phyloP scores from a whole-genome alignment of 2,329 filamentous ascomycete species.

The Chaetothyriales sp. region DNA sequence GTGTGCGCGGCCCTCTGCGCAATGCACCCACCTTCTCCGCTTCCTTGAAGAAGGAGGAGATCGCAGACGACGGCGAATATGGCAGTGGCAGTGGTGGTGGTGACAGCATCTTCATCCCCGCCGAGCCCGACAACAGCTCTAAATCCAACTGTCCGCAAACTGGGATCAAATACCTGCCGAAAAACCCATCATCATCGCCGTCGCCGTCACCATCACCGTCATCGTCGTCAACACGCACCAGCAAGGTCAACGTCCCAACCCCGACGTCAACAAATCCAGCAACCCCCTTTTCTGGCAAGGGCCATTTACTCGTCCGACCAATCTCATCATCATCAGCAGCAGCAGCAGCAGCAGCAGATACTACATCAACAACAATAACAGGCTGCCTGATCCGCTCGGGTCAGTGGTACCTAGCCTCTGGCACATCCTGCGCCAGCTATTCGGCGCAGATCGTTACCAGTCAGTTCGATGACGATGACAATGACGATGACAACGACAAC shows the following conservation, averaged over 20 bases:
- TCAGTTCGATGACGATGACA: background rate
- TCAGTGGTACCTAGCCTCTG: constrained; percentile 52
- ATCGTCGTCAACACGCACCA: constrained; percentile 9
- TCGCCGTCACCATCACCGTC: constrained; percentile 5
- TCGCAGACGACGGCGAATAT: too few relatives aligned
- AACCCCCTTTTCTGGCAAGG: constrained; percentile 40
- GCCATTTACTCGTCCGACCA: constrained; percentile 40
- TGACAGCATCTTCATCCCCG: constrained; percentile 26
- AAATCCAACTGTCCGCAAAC: constrained; percentile 46
- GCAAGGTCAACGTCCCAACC: constrained; percentile 6
- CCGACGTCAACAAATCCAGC: constrained; percentile 15
- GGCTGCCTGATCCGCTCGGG: constrained; percentile 56
- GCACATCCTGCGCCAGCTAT: constrained; percentile 45
- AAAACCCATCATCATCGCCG: constrained; percentile 23
- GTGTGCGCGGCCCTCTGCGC: constrained; percentile 35
- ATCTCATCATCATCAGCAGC: constrained; percentile 3
- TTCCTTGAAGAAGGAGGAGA: constrained; percentile 27
- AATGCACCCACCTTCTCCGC: constrained; percentile 12
- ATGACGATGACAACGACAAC: background rate
- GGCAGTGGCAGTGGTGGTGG: constrained; percentile 39
- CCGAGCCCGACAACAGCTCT: constrained; percentile 32
- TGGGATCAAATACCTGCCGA: constrained; percentile 52
- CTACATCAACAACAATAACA: too few relatives aligned
- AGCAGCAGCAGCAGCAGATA: background rate
- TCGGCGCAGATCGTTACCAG: constrained; percentile 29